Conservation (phyloP, 2,329 filamentous ascomycete species). For the Epichloe amarillans region DNA sequence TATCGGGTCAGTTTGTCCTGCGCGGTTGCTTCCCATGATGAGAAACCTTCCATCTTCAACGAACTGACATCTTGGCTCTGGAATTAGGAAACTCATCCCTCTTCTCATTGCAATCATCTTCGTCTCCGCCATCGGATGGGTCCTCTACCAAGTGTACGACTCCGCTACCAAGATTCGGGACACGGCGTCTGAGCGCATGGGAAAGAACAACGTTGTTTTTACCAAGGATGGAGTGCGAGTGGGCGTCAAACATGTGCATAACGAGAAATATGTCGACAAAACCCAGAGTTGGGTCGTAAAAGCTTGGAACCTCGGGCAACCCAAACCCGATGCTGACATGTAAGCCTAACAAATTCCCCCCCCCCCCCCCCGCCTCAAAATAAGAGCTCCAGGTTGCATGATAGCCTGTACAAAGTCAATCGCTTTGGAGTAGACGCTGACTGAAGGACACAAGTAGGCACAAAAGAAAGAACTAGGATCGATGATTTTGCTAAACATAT, state of each 20-base stretch:
- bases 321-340: constrained; percentile 11
- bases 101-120: constrained; percentile 49
- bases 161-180: constrained; percentile 52
- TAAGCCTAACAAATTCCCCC: constrained; percentile 3
- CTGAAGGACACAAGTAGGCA: background rate
- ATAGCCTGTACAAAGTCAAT: background rate
- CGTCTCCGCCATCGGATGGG: constrained; percentile 43
- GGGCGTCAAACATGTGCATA: constrained; percentile 52
- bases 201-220: constrained; percentile 62
- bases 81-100: constrained; percentile 47
- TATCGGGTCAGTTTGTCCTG: constrained; percentile 2
- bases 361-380: too few relatives aligned
- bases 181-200: constrained; percentile 55
- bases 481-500: background rate
- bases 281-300: constrained; percentile 58
- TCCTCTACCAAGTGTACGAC: constrained; percentile 61
- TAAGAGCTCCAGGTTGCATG: too few relatives aligned
- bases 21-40: background rate
- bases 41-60: background rate
- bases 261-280: constrained; percentile 59
- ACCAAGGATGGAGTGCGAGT: constrained; percentile 63
- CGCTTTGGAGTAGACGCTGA: background rate
- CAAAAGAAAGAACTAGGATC: constrained; percentile 6
- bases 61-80: background rate
- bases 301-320: constrained; percentile 45